A percentile compares a stretch with the other conserved stretches of the same genome.
These are phyloP conservation scores for Leccinum angustisporum DNA, from an alignment of 1,284 basidiomycete species.

Conservation along the genomic window DNA sequence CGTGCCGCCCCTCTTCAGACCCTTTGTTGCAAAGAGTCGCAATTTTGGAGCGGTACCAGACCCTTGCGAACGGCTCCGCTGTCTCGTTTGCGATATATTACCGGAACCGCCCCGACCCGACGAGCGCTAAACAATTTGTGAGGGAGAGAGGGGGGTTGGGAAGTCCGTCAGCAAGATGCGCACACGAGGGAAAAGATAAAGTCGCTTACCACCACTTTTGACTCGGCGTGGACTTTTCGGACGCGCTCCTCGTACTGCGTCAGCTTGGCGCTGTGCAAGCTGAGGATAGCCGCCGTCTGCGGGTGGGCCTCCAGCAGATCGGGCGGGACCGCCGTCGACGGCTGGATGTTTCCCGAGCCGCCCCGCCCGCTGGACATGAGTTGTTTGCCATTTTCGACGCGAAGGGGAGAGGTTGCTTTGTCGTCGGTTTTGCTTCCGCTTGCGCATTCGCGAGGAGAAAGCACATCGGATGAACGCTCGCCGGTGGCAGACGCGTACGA, in stretches of 20 bases:
- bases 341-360: slow-evolving; percentile 76
- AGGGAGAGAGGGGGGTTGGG: neutral
- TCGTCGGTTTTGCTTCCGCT: slow-evolving; percentile 19
- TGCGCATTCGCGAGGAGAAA: neutral
- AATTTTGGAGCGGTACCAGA: slow-evolving; percentile 18
- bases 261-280: slow-evolving; percentile 23
- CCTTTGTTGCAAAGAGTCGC: slow-evolving; percentile 54
- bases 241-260: slow-evolving; percentile 44
- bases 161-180: neutral
- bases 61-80: slow-evolving; percentile 32
- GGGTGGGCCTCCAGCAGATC: slow-evolving; percentile 37
- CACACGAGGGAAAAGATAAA: neutral
- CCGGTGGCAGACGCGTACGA: slow-evolving; percentile 37
- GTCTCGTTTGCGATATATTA: slow-evolving; percentile 28
- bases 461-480: slow-evolving; percentile 34
- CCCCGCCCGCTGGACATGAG: slow-evolving; percentile 69
- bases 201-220: slow-evolving; percentile 39
- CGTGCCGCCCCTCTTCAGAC: slow-evolving; percentile 65
- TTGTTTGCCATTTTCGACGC: slow-evolving; percentile 24
- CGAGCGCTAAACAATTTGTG: slow-evolving; percentile 43
- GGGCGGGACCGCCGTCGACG: slow-evolving; percentile 48
- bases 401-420: slow-evolving; percentile 23
- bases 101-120: slow-evolving; percentile 37
- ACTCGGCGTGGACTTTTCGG: slow-evolving; percentile 41
- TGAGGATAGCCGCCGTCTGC: slow-evolving; percentile 35